These are phyloP conservation scores for Hortaea werneckii DNA, from an alignment of 2,329 filamentous ascomycete genomes.

Conservation along the genomic window DNA sequence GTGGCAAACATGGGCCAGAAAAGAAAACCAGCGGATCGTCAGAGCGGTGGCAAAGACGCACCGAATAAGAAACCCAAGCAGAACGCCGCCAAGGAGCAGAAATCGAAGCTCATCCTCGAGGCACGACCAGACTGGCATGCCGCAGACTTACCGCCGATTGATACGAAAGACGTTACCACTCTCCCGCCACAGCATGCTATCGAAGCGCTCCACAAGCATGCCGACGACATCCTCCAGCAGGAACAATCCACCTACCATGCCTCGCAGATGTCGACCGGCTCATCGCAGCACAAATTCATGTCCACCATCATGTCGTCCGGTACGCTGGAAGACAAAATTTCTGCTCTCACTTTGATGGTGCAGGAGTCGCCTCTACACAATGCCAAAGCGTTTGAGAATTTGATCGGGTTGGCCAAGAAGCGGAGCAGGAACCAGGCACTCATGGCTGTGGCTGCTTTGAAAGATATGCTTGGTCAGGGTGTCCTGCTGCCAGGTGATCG, in stretches of 20 bases:
- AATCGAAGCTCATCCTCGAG: slow-evolving; percentile 32
- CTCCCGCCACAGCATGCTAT: slow-evolving; percentile 42
- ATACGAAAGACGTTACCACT: slow-evolving; percentile 34
- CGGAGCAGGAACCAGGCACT: slow-evolving; percentile 88
- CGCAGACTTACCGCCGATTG: slow-evolving; percentile 44
- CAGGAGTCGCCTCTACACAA: slow-evolving; percentile 96
- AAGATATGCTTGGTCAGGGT: slow-evolving; percentile 87
- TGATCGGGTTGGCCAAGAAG: slow-evolving; percentile 78
- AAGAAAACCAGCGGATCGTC: slow-evolving; percentile 23
- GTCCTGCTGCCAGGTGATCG: slow-evolving; percentile 73
- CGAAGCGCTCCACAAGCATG: slow-evolving; percentile 57
- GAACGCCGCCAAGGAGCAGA: slow-evolving; percentile 13
- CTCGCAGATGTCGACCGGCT: slow-evolving; percentile 56
- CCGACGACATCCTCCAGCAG: slow-evolving; percentile 61
- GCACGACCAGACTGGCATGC: slow-evolving; percentile 61
- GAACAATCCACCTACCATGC: slow-evolving; percentile 68
- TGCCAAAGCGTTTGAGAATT: slow-evolving; percentile 73
- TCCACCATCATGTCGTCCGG: slow-evolving; percentile 94
- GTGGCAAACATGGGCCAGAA: slow-evolving; percentile 21
- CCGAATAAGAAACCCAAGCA: slow-evolving; percentile 23
- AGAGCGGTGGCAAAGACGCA: slow-evolving; percentile 6
- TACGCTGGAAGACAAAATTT: slow-evolving; percentile 93
- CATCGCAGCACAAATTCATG: slow-evolving; percentile 90
- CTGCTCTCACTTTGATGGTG: slow-evolving; percentile 82
- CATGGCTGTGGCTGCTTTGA: slow-evolving; percentile 81